These are phyloP conservation scores for Pythium aquatile DNA, from an alignment of 352 stramenopile genomes.

Conservation along the genomic window DNA sequence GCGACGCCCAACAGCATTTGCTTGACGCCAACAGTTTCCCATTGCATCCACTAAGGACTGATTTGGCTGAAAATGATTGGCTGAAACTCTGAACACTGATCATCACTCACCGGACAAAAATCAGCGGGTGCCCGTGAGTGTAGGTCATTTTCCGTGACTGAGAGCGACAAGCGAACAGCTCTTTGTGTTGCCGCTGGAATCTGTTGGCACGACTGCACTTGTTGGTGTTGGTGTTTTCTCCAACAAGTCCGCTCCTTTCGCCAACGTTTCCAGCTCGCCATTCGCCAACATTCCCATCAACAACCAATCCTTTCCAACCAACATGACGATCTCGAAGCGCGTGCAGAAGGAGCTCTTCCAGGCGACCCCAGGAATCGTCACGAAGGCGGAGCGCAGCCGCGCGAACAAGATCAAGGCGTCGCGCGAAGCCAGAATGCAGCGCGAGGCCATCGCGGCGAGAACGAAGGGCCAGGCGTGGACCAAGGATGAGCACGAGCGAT, in stretches of 20 bases:
- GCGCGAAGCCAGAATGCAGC: constrained; percentile 4
- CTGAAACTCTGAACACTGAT: constrained; percentile 16
- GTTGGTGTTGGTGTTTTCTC: neutral
- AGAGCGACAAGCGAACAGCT: neutral
- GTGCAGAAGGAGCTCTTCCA: constrained; percentile 32
- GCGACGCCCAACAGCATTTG: neutral
- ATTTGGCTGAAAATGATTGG: constrained; percentile 19
- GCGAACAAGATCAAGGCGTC: constrained; percentile 16
- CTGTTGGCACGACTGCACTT: neutral
- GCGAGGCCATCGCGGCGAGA: constrained; percentile 24
- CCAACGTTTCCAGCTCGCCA: neutral
- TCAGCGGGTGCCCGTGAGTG: constrained; percentile 22
- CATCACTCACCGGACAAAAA: constrained; percentile 23
- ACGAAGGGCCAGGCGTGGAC: constrained; percentile 31
- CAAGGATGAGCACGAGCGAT: constrained; percentile 31
- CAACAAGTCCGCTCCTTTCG: neutral
- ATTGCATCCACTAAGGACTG: constrained; percentile 5
- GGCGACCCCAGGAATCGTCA: constrained; percentile 6
- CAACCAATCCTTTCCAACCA: neutral
- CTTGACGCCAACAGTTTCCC: constrained; percentile 14
- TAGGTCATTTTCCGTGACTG: constrained; percentile 7
- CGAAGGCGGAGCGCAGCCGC: constrained; percentile 10
- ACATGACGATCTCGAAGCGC: constrained; percentile 34
- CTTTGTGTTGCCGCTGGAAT: neutral
- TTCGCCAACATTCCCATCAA: neutral